Evolutionary conservation across 1,139 yeast species (phyloP), one percentile per base, ranked within the genome.

Genomic region (Kurtzmaniella quercitrusa): DNA sequence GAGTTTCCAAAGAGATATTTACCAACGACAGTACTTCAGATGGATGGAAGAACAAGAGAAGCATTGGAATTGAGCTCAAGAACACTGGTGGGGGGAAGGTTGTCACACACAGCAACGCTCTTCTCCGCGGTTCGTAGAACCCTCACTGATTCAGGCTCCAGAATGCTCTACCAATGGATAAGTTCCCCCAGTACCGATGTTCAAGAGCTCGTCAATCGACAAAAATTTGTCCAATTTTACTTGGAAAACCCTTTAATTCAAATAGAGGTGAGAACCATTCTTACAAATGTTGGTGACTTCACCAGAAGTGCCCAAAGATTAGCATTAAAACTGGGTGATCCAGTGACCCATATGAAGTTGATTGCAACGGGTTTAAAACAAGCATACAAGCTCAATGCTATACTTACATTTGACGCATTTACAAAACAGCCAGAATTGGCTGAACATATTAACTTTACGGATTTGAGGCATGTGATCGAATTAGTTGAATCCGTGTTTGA

Each of bases 11-110:
- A 52, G 1, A 62, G 60, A 39, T 70, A 66, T 42, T 56, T 73
- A 47, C 75, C 80, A 12, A 63, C 70, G 2, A 65, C 74, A 11
- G 70, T 76, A 22, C 74, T 93, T 74, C 88, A 84, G 48, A 84
- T 93, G 62, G 98, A 93, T 55, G 70, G 89, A 0, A 65, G 95
- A 40, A 88, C 98, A 0, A 71, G 91, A 26, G 84, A 82, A 36
- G 93, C 96, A 2, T 67, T 93, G 40, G 98, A 93, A 55, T 63
- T 93, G 23, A 64, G 71, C 0, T 74, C 66, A 38, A 50, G 78
- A 28, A 22, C 26, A 36, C 74, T 86, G 0, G 65, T 80, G 6
- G 68, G 80, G 44, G 84, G 75, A 2, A 56, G 80, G n/a, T 76
- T 76, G 15, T 71, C 82, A 12, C 67, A 66, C 4, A 74, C 74